Percentiles rank a stretch among this genome's conserved stretches.
These are phyloP conservation scores for Stagonosporopsis cucurbitacearum DNA, from an alignment of 2,329 filamentous ascomycete species.

Conservation along the genomic window DNA sequence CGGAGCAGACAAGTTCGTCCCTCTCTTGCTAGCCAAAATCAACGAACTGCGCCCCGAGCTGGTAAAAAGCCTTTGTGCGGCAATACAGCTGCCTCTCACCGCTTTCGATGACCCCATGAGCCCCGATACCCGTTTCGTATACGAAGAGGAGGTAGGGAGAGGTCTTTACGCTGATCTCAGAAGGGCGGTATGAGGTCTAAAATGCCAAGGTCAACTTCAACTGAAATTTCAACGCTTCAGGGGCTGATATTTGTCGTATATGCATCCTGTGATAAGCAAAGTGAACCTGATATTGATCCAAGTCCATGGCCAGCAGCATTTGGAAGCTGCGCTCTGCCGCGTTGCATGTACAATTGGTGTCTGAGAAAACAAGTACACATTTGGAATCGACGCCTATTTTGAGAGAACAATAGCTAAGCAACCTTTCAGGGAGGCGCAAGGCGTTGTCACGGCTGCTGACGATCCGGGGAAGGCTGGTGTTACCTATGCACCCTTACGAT, in stretches of 20 bases:
- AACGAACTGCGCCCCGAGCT: slow-evolving; percentile 35
- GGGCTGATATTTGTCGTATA: background rate
- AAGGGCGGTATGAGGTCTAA: slow-evolving; percentile 14
- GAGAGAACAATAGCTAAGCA: slow-evolving; percentile 4
- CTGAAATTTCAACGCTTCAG: background rate
- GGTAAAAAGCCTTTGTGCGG: slow-evolving; percentile 23
- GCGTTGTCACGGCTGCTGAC: slow-evolving; percentile 12
- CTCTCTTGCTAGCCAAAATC: slow-evolving; percentile 36
- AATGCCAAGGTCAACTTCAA: background rate
- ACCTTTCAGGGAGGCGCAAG: background rate
- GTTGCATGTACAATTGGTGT: background rate
- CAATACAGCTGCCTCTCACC: slow-evolving; percentile 18
- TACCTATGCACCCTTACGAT: background rate
- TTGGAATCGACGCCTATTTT: slow-evolving; percentile 8
- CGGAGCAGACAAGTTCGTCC: slow-evolving; percentile 34
- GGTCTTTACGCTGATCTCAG: slow-evolving; percentile 30
- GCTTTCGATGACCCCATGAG: slow-evolving; percentile 29
- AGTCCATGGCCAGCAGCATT: background rate
- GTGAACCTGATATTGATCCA: background rate
- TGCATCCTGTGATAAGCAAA: background rate
- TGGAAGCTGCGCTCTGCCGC: background rate
- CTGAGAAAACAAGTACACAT: background rate
- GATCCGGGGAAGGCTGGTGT: slow-evolving; percentile 8
- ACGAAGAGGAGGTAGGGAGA: slow-evolving; percentile 36
- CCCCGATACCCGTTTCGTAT: slow-evolving; percentile 29